Base-by-base conservation (phyloP, 768 basidiomycete species). In the Austroboletus eburneus region DNA sequence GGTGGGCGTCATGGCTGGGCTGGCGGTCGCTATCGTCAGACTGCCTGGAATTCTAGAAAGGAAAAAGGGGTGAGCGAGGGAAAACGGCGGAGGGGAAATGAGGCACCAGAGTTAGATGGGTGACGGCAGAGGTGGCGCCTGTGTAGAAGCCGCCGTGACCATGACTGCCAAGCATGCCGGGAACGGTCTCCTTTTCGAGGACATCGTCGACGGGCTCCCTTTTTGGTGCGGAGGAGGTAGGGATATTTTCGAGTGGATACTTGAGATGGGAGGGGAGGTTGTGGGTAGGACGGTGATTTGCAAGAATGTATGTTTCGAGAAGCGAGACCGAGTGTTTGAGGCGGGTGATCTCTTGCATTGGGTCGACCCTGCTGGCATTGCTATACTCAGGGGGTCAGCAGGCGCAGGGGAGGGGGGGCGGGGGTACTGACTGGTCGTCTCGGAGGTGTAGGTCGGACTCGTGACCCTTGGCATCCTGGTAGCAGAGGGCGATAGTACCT, bases 401-500 rank as follows among this genome's bases (percentile, higher is more conserved):
- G 73, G 75, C 36, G 77, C 66, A 52, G 16, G 36, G 40, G 27
- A 13, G 40, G 20, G 33, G 29, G 36, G 29, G 30, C 1, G 1
- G 17, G 20, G 12, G 25, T 36, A 56, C 65, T 24, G 35, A 66
- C 58, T 57, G 63, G 55, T 81, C 82, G 70, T 83, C 80, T 65
- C 81, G 81, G 66, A 69, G 48, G 46, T 68, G 64, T n/a, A 58
- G 57, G 58, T 78, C 77, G 43, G 68, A 70, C 48, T 87, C 86
- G 61, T 80, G 79, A 44, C 78, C 81, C 63, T 79, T 72, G 48
- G 77, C 78, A 69, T 85, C 81, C 59, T 87, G 84, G 70, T 90
- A 90, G 70, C 88, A 91, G 57, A 76, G 76, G 29, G 85, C 79
- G 58, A 85, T 80, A 29, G 89, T 91, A 47, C 89, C 87, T 90